Conservation (phyloP, 2,329 filamentous ascomycete species). For the Beauveria australis region DNA sequence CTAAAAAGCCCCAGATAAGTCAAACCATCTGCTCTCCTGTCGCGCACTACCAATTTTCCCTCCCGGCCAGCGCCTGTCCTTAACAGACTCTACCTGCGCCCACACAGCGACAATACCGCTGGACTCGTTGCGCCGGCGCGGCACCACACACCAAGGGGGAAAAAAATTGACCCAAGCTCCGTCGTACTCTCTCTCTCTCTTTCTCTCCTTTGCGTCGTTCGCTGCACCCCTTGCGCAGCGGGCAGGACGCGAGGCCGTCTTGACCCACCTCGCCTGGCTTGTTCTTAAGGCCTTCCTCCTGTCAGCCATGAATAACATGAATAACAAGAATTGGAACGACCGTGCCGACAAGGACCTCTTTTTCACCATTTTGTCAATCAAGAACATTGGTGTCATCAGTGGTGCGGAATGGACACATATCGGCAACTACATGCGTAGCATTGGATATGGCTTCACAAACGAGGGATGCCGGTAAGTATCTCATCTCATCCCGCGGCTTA, state of each 20-base stretch:
- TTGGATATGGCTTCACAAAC: conserved; percentile 57
- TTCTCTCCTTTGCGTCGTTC: background rate
- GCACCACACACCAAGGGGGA: background rate
- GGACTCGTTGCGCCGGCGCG: background rate
- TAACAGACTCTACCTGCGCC: conserved; percentile 27
- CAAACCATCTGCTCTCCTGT: conserved; percentile 15
- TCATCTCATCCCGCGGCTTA: background rate
- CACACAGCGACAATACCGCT: background rate
- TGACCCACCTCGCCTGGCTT: conserved; percentile 9
- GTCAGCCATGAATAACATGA: conserved; percentile 41
- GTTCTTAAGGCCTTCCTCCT: background rate
- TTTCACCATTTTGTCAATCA: conserved; percentile 54
- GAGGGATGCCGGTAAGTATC: conserved; percentile 49
- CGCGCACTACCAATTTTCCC: conserved; percentile 36
- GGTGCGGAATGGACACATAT: conserved; percentile 55
- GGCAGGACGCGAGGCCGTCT: background rate
- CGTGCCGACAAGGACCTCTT: conserved; percentile 55
- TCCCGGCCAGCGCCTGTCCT: conserved; percentile 24
- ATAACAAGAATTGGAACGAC: conserved; percentile 55
- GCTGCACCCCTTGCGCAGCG: background rate
- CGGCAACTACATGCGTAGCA: conserved; percentile 49
- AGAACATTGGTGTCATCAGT: conserved; percentile 56
- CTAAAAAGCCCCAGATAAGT: conserved; percentile 15
- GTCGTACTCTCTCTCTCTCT: too few species aligned
- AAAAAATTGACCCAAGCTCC: too few species aligned